These are phyloP conservation scores for Eimeria necatrix DNA, from an alignment of 169 alveolate genomes.

Conservation along the genomic window DNA sequence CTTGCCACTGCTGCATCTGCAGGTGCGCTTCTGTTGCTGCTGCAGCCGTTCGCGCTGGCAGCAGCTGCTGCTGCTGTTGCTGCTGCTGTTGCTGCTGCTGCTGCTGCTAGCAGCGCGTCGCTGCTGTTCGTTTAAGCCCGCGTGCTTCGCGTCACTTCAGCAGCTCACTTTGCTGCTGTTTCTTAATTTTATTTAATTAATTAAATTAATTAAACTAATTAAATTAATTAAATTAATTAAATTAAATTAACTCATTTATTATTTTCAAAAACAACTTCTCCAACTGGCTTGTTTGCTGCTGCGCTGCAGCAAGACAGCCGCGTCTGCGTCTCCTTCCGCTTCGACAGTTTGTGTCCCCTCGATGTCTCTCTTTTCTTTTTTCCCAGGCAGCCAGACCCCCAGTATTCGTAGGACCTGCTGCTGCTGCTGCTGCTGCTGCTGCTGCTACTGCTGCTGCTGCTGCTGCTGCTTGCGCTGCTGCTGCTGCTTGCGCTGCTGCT, in stretches of 20 bases:
- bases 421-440: conserved; percentile 15
- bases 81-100: not conserved
- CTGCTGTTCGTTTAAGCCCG: no score
- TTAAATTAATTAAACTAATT: no score
- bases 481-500: no score
- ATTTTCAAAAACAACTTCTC: no score
- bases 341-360: not conserved
- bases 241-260: no score
- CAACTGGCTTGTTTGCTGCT: conserved; percentile 10
- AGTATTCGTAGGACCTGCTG: no score
- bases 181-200: no score
- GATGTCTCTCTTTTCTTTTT: conserved; percentile 12
- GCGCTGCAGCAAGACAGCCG: not conserved
- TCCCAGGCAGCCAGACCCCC: not conserved
- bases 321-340: not conserved
- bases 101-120: not conserved
- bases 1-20: not conserved
- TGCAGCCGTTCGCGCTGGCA: no score
- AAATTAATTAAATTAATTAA: no score
- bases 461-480: no score
- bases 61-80: not conserved
- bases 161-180: no score
- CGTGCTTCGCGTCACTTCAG: no score
- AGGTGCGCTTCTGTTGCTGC: conserved; percentile 12
- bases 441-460: not conserved